Percentiles rank a stretch among this genome's conserved stretches.
phyloP scores from a whole-genome alignment of 2,329 filamentous ascomycete species.

The Exserohilum rostratum region DNA sequence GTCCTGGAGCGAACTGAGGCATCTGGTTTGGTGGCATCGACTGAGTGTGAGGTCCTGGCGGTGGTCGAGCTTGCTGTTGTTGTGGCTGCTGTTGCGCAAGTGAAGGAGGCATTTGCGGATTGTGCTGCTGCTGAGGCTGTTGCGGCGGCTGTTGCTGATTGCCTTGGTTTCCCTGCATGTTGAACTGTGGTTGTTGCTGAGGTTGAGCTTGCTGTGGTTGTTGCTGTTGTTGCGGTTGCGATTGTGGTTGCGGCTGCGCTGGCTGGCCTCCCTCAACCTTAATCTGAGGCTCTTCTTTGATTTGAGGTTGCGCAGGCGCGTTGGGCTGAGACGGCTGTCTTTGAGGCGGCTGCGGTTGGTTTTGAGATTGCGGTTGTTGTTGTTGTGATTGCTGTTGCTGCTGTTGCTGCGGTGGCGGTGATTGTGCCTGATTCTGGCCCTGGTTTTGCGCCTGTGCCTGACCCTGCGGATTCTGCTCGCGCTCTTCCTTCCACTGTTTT shows the following conservation, averaged over 20 bases:
- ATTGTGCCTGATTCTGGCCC: constrained; percentile 30
- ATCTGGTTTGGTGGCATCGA: constrained; percentile 37
- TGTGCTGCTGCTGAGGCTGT: constrained; percentile 27
- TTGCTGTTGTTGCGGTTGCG: constrained; percentile 28
- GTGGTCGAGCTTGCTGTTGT: constrained; percentile 30
- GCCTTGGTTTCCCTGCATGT: constrained; percentile 29
- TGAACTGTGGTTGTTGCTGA: constrained; percentile 24
- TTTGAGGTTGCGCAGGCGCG: constrained; percentile 28
- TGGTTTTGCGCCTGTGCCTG: constrained; percentile 31
- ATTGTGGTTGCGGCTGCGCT: constrained; percentile 29
- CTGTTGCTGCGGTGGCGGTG: constrained; percentile 26
- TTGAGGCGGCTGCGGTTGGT: constrained; percentile 35
- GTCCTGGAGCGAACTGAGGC: constrained; percentile 36
- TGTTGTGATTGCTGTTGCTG: constrained; percentile 27
- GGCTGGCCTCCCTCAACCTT: constrained; percentile 43
- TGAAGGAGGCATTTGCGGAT: constrained; percentile 30
- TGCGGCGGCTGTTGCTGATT: constrained; percentile 30
- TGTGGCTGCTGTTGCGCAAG: constrained; percentile 28
- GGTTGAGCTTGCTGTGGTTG: constrained; percentile 6
- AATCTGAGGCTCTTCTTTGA: constrained; percentile 45
- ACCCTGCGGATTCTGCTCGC: constrained; percentile 43
- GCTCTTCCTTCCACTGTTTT: constrained; percentile 40
- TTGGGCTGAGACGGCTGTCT: constrained; percentile 38
- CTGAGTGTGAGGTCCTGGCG: constrained; percentile 38
- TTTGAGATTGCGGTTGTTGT: constrained; percentile 32